Evolutionary conservation across 306 rosid genomes (phyloP).

Genomic region (Cicer chorassanicum): DNA sequence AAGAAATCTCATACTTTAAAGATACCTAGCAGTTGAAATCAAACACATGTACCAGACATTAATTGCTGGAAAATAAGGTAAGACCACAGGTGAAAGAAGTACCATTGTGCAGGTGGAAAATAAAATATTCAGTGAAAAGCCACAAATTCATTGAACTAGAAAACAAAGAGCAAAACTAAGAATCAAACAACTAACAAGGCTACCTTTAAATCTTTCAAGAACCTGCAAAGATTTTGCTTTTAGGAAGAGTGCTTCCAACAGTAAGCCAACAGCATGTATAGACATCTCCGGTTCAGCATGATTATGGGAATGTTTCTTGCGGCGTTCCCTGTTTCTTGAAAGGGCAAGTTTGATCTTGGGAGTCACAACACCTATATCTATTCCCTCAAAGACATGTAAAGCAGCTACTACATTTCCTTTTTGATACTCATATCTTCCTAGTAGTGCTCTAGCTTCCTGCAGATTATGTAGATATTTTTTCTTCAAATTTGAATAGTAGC

Average conservation of each 20-base stretch:
- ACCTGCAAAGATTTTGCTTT: slow-evolving; percentile 80
- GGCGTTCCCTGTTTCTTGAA: slow-evolving; percentile 59
- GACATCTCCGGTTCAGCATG: slow-evolving; percentile 65
- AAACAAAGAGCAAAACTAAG: slow-evolving; percentile 22
- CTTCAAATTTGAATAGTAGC: slow-evolving; percentile 27
- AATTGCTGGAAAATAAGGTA: not conserved
- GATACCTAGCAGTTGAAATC: not conserved
- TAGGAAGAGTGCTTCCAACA: slow-evolving; percentile 81
- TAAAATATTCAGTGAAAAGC: slow-evolving; percentile 30
- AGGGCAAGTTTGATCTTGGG: slow-evolving; percentile 75
- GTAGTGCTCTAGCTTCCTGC: slow-evolving; percentile 95
- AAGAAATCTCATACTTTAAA: not conserved
- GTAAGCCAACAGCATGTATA: slow-evolving; percentile 72
- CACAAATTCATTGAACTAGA: slow-evolving; percentile 33
- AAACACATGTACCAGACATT: not conserved
- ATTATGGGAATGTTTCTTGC: slow-evolving; percentile 62
- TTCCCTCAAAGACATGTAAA: slow-evolving; percentile 85
- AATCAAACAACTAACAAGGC: slow-evolving; percentile 30
- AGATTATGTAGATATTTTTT: slow-evolving; percentile 40
- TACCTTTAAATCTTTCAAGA: slow-evolving; percentile 86
- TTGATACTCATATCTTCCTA: slow-evolving; percentile 92
- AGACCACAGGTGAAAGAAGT: slow-evolving; percentile 22
- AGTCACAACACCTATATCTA: slow-evolving; percentile 66
- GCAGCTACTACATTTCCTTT: slow-evolving; percentile 95
- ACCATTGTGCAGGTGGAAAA: slow-evolving; percentile 22